A percentile compares a stretch with the other conserved stretches of the same genome.
phyloP scores from a whole-genome alignment of 768 basidiomycete species.

The Rhizopogon rudus region DNA sequence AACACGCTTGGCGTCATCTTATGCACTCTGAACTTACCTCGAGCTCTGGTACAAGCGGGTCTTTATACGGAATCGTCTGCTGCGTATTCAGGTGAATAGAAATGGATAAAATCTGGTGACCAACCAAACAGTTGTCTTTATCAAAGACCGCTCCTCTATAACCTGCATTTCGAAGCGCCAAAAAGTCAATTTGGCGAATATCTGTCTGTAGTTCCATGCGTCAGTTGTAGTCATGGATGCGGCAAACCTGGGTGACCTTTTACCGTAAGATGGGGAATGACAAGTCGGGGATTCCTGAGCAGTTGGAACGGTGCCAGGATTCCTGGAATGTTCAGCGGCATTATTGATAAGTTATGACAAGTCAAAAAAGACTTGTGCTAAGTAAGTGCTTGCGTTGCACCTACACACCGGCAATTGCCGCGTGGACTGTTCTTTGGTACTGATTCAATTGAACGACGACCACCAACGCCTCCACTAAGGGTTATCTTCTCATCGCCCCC shows the following conservation, averaged over 20 bases:
- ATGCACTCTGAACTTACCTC: constrained; percentile 38
- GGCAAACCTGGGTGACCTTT: constrained; percentile 45
- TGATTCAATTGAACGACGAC: neutral
- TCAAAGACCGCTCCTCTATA: constrained; percentile 92
- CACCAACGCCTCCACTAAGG: neutral
- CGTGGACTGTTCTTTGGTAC: neutral
- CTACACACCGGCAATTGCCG: neutral
- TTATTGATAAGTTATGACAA: constrained; percentile 16
- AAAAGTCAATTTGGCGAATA: constrained; percentile 81
- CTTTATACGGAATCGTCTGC: constrained; percentile 78
- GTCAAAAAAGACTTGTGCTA: neutral
- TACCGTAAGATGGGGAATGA: constrained; percentile 60
- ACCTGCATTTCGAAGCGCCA: constrained; percentile 63
- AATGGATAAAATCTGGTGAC: constrained; percentile 18
- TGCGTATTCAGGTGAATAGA: neutral
- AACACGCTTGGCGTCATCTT: neutral
- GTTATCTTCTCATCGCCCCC: neutral
- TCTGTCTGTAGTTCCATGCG: constrained; percentile 50
- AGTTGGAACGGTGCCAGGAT: constrained; percentile 69
- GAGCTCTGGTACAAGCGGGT: constrained; percentile 72
- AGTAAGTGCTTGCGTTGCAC: neutral
- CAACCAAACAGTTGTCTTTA: constrained; percentile 94
- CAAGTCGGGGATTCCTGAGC: constrained; percentile 57
- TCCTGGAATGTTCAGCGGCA: constrained; percentile 76
- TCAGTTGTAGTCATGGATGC: constrained; percentile 4